These are phyloP conservation scores for Solanum dulcamara DNA, from an alignment of 257 asterid genomes.

Conservation along the genomic window DNA sequence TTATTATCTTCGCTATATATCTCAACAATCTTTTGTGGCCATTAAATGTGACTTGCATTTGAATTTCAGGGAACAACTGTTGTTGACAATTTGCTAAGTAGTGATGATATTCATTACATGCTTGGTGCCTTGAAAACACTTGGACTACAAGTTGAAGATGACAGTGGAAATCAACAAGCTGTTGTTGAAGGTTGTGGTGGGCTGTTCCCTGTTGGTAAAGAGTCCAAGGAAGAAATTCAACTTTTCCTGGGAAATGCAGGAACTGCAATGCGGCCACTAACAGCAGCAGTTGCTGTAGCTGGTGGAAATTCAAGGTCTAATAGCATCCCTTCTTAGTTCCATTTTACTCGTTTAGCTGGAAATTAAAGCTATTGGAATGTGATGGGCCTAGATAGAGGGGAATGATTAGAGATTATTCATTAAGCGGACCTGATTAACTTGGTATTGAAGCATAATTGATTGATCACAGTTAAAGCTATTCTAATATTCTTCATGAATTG, in stretches of 20 bases:
- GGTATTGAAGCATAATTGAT: not conserved
- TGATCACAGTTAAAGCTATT: not conserved
- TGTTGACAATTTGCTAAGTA: conserved; percentile 75
- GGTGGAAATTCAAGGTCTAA: conserved; percentile 80
- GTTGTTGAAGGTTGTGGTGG: conserved; percentile 83
- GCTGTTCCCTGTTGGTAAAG: conserved; percentile 66
- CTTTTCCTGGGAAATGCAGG: conserved; percentile 99
- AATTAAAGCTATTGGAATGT: not conserved
- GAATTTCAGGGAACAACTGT: conserved; percentile 69
- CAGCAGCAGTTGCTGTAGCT: conserved; percentile 92
- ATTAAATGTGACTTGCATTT: not conserved
- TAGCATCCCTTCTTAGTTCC: not conserved
- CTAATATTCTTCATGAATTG: not conserved
- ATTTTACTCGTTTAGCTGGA: not conserved
- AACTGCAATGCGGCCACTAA: conserved; percentile 95
- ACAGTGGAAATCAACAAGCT: conserved; percentile 56
- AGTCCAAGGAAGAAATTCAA: conserved; percentile 63
- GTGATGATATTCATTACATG: conserved; percentile 93
- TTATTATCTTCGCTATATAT: not conserved
- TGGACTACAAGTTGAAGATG: conserved; percentile 72
- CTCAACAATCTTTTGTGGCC: not conserved
- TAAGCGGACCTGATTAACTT: not conserved
- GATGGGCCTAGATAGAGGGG: not conserved
- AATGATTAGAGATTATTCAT: not conserved
- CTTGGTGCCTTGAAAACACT: conserved; percentile 86